Percentiles rank a stretch among this genome's conserved stretches.
Evolutionary conservation across 2,329 filamentous ascomycete species (phyloP).

Genomic region (Xylariaceae sp.): DNA sequence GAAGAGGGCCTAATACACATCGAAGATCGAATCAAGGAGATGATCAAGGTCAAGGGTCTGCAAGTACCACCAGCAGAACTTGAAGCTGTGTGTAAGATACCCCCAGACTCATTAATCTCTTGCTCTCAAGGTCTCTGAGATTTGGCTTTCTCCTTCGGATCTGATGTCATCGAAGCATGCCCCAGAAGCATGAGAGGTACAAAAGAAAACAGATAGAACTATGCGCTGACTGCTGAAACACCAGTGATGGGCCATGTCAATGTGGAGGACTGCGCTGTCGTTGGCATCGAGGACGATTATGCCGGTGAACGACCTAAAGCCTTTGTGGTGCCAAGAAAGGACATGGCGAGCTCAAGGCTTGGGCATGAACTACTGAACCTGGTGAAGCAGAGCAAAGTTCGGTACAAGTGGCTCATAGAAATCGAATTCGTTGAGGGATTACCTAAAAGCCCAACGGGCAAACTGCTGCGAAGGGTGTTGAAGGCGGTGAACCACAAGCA

Average conservation of each 20-base stretch:
- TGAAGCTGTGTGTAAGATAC: background rate
- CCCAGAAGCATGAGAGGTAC: too few relatives aligned
- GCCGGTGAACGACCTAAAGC: background rate
- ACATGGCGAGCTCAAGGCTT: background rate
- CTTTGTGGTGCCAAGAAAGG: background rate
- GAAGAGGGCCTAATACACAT: background rate
- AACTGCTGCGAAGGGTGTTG: too few relatives aligned
- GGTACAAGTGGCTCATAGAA: background rate
- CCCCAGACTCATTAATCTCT: too few relatives aligned
- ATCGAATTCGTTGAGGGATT: too few relatives aligned
- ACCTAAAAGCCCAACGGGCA: too few relatives aligned
- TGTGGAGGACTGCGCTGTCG: background rate
- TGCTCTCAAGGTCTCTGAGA: too few relatives aligned
- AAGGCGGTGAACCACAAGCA: too few relatives aligned
- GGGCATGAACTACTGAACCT: background rate
- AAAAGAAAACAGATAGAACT: too few relatives aligned
- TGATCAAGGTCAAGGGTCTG: background rate
- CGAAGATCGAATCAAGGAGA: background rate
- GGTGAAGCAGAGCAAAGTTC: background rate
- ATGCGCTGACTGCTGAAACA: too few relatives aligned
- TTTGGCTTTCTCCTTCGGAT: too few relatives aligned
- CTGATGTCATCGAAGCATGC: too few relatives aligned
- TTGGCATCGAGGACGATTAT: background rate
- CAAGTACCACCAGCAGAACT: background rate
- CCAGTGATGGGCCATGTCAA: background rate